Conservation (phyloP, 1,284 basidiomycete species). For the Ganoderma sp. region DNA sequence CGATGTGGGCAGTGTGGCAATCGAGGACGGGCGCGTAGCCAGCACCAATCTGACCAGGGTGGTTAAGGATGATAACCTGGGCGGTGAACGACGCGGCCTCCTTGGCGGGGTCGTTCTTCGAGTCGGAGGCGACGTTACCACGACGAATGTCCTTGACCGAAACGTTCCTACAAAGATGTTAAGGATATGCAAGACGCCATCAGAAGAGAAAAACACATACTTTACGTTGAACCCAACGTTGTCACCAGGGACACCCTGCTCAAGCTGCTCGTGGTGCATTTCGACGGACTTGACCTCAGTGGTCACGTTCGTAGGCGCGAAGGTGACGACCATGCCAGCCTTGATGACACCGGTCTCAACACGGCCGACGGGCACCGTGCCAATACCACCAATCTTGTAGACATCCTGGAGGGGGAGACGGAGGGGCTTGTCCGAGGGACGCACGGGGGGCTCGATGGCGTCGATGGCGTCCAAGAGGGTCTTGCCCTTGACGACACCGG, state of each 20-base stretch:
- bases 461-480: conserved; percentile 99
- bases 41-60: conserved; percentile 99
- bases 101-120: conserved; percentile 99
- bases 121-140: conserved; percentile 99
- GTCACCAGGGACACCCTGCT: conserved; percentile 95
- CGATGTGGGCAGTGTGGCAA: conserved; percentile 99
- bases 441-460: conserved; percentile 96
- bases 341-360: conserved; percentile 99
- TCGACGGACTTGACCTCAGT: conserved; percentile 99
- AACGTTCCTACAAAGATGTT: conserved; percentile 81
- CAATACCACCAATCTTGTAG: conserved; percentile 99
- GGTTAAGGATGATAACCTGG: conserved; percentile 99
- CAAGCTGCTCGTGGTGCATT: conserved; percentile 99
- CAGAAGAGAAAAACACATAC: conserved; percentile 47
- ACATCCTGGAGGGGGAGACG: conserved; percentile 99
- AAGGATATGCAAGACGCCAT: conserved; percentile 10
- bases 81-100: conserved; percentile 99
- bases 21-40: conserved; percentile 98
- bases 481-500: conserved; percentile 93
- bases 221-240: conserved; percentile 99
- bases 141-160: conserved; percentile 99
- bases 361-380: conserved; percentile 99
- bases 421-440: conserved; percentile 99
- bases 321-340: conserved; percentile 98
- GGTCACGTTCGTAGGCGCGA: conserved; percentile 97